Evolutionary conservation across 2,329 filamentous ascomycete species (phyloP).

Genomic region (Xylariomycetidae sp.): DNA sequence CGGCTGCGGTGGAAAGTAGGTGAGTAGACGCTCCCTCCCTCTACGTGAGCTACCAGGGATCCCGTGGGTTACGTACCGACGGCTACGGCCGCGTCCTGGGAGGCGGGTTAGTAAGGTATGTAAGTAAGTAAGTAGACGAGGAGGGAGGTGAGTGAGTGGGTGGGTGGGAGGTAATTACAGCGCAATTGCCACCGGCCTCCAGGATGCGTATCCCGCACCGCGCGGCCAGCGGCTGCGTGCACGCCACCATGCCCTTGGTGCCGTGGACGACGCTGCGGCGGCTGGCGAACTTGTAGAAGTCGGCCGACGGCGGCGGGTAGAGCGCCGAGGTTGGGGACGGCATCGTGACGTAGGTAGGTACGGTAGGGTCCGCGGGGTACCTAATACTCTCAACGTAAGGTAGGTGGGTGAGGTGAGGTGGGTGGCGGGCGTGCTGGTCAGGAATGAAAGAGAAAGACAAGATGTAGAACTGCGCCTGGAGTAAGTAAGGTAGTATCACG

Average conservation of each 20-base stretch:
- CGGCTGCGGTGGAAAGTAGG: constrained; percentile 48
- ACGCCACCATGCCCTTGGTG: constrained; percentile 84
- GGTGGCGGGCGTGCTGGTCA: too few species aligned
- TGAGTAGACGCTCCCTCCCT: constrained; percentile 3
- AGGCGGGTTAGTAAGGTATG: too few species aligned
- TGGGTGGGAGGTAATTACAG: constrained; percentile 51
- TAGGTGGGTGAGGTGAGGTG: too few species aligned
- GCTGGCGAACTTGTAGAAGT: constrained; percentile 64
- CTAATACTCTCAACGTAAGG: too few species aligned
- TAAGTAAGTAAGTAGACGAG: background rate
- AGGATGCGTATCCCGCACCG: constrained; percentile 82
- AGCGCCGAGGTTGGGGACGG: constrained; percentile 41
- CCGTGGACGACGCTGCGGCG: constrained; percentile 90
- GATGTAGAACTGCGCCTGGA: too few species aligned
- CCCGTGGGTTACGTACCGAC: constrained; percentile 63
- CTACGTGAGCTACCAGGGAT: background rate
- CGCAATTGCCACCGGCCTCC: constrained; percentile 86
- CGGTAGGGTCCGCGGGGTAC: too few species aligned
- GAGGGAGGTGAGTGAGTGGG: background rate
- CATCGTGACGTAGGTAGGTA: constrained; percentile 28
- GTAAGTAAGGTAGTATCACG: too few species aligned
- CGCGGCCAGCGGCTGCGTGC: constrained; percentile 82
- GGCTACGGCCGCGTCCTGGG: constrained; percentile 88
- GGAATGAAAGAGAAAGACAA: too few species aligned
- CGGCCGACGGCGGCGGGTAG: constrained; percentile 37